Percentiles rank a stretch among this genome's conserved stretches.
These are phyloP conservation scores for Psilocybe subaeruginosa DNA, from an alignment of 768 basidiomycete species.

Conservation along the genomic window DNA sequence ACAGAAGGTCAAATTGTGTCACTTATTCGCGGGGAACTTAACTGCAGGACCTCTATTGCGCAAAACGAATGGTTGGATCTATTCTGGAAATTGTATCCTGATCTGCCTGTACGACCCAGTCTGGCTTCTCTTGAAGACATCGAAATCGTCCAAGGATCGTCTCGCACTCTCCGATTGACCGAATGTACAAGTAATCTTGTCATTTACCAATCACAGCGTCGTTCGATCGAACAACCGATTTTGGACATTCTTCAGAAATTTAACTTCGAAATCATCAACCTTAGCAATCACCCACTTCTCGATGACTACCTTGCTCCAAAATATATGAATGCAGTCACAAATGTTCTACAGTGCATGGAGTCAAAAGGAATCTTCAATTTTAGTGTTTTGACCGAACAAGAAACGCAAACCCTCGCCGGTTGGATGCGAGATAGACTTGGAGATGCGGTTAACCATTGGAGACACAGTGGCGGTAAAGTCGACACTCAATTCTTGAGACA, in stretches of 20 bases:
- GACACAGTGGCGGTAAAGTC: not conserved
- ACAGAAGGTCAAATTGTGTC: not conserved
- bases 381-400: not conserved
- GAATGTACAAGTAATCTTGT: conserved; percentile 4
- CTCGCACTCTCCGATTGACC: not conserved
- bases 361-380: not conserved
- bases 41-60: not conserved
- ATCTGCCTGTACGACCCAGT: conserved; percentile 8
- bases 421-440: not conserved
- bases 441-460: not conserved
- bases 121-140: not conserved
- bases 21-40: not conserved
- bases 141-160: not conserved
- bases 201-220: not conserved
- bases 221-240: not conserved
- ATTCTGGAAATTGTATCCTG: conserved; percentile 11
- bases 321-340: not conserved
- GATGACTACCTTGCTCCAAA: not conserved
- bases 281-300: not conserved
- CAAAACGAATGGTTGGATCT: conserved; percentile 5
- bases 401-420: not conserved
- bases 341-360: not conserved
- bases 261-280: not conserved
- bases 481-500: not conserved
- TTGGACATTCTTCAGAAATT: conserved; percentile 1